A percentile compares a stretch with the other conserved stretches of the same genome.
Evolutionary conservation across 305 asterid species (phyloP).

Genomic region (Fraxinus platypoda): DNA sequence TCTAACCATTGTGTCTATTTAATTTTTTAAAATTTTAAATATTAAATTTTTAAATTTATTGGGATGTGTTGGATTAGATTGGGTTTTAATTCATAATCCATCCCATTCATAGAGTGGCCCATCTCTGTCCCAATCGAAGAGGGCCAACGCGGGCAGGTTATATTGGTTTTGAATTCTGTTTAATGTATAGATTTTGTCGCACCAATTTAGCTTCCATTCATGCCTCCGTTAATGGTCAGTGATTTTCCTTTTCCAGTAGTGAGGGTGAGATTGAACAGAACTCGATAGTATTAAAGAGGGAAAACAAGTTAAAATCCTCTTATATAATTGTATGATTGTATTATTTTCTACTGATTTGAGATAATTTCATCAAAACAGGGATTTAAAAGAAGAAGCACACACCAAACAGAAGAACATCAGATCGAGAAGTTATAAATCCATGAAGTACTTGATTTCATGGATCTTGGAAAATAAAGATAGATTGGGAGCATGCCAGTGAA

Average conservation of each 20-base stretch:
- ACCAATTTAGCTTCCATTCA: not conserved
- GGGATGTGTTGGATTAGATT: not conserved
- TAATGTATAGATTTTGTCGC: not conserved
- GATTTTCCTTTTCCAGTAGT: not conserved
- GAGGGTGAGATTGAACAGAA: not conserved
- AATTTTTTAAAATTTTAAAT: too few species aligned
- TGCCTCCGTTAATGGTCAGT: not conserved
- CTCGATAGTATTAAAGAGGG: not conserved
- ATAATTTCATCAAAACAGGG: slow-evolving; percentile 2
- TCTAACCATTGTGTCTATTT: not conserved
- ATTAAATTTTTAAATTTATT: too few species aligned
- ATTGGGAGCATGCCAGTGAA: not conserved
- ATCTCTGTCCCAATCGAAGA: not conserved
- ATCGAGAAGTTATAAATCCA: not conserved
- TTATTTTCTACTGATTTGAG: not conserved
- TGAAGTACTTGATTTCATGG: slow-evolving; percentile 9
- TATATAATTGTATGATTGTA: not conserved
- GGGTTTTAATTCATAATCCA: not conserved
- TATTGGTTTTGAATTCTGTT: not conserved
- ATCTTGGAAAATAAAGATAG: not conserved
- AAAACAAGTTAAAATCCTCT: not conserved
- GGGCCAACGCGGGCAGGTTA: not conserved
- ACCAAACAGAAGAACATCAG: not conserved
- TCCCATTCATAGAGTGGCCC: not conserved
- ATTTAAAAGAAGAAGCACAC: not conserved